A percentile compares a stretch with the other conserved stretches of the same genome.
phyloP scores from a whole-genome alignment of 371 early-diverging fungal genomes.

The Saksenaea vasiformis region DNA sequence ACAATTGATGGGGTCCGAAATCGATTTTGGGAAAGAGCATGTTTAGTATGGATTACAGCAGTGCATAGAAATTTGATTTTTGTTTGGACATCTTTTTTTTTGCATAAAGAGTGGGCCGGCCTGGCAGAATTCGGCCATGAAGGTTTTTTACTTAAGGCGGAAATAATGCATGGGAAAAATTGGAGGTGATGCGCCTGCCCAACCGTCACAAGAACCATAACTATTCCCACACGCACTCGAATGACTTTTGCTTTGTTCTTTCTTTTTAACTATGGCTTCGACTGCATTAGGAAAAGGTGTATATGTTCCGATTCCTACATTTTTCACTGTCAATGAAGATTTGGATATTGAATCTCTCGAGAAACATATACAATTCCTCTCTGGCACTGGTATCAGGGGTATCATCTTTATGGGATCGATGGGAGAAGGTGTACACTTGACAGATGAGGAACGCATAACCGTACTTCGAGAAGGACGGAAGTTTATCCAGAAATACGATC shows the following conservation, averaged over 20 bases:
- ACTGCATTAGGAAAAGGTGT: constrained; percentile 35
- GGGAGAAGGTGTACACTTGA: constrained; percentile 48
- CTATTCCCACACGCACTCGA: neutral
- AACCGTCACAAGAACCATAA: neutral
- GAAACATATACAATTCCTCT: constrained; percentile 36
- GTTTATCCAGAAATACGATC: constrained; percentile 33
- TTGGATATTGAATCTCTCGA: constrained; percentile 44
- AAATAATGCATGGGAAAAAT: neutral
- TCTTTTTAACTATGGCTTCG: constrained; percentile 13
- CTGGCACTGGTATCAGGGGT: constrained; percentile 45
- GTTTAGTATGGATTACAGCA: too few species aligned
- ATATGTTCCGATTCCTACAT: constrained; percentile 49
- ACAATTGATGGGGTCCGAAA: too few species aligned
- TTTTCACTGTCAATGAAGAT: constrained; percentile 48
- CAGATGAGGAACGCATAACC: constrained; percentile 35
- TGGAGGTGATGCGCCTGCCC: constrained; percentile 1
- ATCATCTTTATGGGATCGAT: constrained; percentile 50
- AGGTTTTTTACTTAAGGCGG: too few species aligned
- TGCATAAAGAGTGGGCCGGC: too few species aligned
- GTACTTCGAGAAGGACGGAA: constrained; percentile 29
- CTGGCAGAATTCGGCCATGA: too few species aligned
- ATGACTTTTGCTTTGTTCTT: constrained; percentile 4
- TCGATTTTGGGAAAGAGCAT: too few species aligned
- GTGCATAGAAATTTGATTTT: too few species aligned
- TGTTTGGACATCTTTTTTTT: too few species aligned